Evolutionary conservation across 805 yeast species (phyloP).

Genomic region (Isabelozyma pseudorhagii): DNA sequence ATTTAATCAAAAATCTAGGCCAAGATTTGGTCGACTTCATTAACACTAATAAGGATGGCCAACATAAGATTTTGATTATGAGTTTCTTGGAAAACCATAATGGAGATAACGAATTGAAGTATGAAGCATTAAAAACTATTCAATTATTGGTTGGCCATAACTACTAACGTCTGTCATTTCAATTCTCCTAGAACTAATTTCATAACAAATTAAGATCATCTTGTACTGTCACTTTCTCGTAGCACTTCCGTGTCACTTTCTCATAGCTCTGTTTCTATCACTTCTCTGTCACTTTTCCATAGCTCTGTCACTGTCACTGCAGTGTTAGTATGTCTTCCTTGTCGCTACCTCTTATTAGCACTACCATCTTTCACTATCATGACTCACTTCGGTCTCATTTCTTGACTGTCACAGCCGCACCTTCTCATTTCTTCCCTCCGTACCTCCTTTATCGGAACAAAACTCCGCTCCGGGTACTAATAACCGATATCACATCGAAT

Average conservation of each 20-base stretch:
- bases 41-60: slow-evolving; percentile 47
- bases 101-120: slow-evolving; percentile 82
- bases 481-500: background rate
- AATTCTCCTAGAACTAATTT: background rate
- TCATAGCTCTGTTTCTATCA: background rate
- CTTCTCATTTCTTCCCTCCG: too few species aligned
- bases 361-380: too few species aligned
- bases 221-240: background rate
- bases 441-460: background rate
- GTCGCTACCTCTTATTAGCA: too few species aligned
- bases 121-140: slow-evolving; percentile 94
- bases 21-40: slow-evolving; percentile 35
- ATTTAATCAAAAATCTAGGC: slow-evolving; percentile 39
- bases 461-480: background rate
- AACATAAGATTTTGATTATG: slow-evolving; percentile 76
- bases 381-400: too few species aligned
- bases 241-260: background rate
- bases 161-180: slow-evolving; percentile 30
- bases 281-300: too few species aligned
- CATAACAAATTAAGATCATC: background rate
- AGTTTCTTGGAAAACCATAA: slow-evolving; percentile 63
- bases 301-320: too few species aligned
- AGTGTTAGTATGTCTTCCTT: too few species aligned
- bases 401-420: too few species aligned
- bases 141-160: slow-evolving; percentile 87